Base-by-base conservation (phyloP, 768 basidiomycete species). In the Chlorophyllum brunneum region DNA sequence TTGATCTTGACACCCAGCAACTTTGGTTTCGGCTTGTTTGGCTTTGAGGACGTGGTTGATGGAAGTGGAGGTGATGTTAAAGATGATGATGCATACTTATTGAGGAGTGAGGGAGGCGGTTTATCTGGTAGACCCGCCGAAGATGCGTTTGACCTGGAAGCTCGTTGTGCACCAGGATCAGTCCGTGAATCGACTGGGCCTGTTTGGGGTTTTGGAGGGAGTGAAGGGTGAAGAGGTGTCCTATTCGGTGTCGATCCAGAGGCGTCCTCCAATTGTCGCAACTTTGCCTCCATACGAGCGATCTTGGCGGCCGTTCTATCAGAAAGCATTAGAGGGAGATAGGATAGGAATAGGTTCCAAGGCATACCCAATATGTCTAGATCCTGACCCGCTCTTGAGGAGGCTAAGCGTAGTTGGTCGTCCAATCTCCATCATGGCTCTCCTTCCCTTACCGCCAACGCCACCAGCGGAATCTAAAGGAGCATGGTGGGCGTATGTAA, bases 201-300 rank as follows among this genome's bases (percentile, higher is more conserved):
- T 16, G 49, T 16, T 18, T 51, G 55, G 4, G 55, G 55, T 20
- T 48, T 56, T 3, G 34, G 42, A 18, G 55, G 55, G 30, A 56
- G 51, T 15, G 55, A 56, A 26, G 55, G 55, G 4, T 48, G 54
- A 41, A 48, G 54, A 11, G 39, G 37, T 54, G 44, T n/a, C 33
- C 27, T 18, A 47, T 27, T 22, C 45, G 55, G 26, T 52, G 34
- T 5, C 48, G 56, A 10, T 54, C 57, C 15, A 53, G 52, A 5
- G 57, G 60, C 20, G 43, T 67, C 63, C 59, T 83, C 82, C 79
- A 97, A 83, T 56, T 91, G 82, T 15, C 83, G 80, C 20, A 99
- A 74, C 67, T 99, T 99, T 2, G 95, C 95, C 69, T 99, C 97
- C 79, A 98, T 88, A 61, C 86, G 81, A 6, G 94, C 93, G 59